Percentiles rank a stretch among this genome's conserved stretches.
phyloP scores from a whole-genome alignment of 2,329 filamentous ascomycete species.

The Madurella fahalii region DNA sequence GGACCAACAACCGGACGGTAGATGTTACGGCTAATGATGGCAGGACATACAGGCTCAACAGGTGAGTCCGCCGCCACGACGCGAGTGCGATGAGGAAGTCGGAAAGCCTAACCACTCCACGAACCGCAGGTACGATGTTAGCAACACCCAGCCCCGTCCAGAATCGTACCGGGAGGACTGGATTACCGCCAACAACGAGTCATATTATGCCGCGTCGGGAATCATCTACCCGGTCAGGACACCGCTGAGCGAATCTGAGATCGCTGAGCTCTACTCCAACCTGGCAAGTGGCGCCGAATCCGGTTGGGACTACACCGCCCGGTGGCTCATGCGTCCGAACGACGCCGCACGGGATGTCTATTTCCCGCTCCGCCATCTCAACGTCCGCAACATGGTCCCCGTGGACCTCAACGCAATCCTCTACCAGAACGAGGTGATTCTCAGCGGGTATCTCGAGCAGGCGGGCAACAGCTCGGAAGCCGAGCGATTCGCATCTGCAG shows the following conservation, averaged over 20 bases:
- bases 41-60: conserved; percentile 52
- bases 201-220: conserved; percentile 57
- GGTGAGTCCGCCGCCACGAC: conserved; percentile 36
- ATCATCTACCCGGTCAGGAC: conserved; percentile 52
- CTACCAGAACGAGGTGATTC: conserved; percentile 60
- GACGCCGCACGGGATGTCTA: conserved; percentile 58
- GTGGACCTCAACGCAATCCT: conserved; percentile 67
- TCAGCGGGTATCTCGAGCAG: conserved; percentile 50
- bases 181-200: conserved; percentile 59
- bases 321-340: conserved; percentile 54
- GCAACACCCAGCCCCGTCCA: conserved; percentile 62
- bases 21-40: conserved; percentile 42
- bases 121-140: conserved; percentile 52
- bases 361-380: conserved; percentile 62
- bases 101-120: not conserved
- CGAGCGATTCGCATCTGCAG: conserved; percentile 45
- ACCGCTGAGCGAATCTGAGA: conserved; percentile 49
- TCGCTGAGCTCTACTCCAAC: conserved; percentile 54
- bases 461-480: conserved; percentile 49
- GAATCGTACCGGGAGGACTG: conserved; percentile 66
- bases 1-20: conserved; percentile 56
- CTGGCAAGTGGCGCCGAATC: conserved; percentile 63
- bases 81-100: not conserved
- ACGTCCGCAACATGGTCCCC: conserved; percentile 54
- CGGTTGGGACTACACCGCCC: conserved; percentile 60